Base-by-base conservation (phyloP, 2,329 filamentous ascomycete genomes). In the Didymella pomorum region DNA sequence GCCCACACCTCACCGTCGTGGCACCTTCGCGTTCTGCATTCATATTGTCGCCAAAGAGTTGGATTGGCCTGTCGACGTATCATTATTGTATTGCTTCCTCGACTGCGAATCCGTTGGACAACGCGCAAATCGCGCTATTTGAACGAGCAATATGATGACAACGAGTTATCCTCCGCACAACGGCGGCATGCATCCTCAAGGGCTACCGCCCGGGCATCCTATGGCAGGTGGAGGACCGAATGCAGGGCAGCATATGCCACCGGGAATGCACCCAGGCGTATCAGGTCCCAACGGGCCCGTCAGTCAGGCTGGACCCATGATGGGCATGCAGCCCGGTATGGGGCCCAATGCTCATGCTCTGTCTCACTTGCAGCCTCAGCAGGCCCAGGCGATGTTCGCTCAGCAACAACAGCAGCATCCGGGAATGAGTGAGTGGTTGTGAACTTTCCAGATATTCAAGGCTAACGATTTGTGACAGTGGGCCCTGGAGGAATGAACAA, bases 271-370 rank as follows among this genome's bases (percentile, higher is more conserved):
- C 68, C 90, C 91, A 80, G 87, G 85, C 61, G 89, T 89, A 26
- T 90, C 90, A 57, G 89, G 86, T 33, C 89, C 90, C 20, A 87
- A 87, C 65, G 86, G 85, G 61, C 84, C 86, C 73, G 88, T 91
- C 65, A 91, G 87, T 73, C 88, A 90, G 69, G 86, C 85, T 46
- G 83, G 83, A 26, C 84, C 87, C 56, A 86, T 93, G 83, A 92
- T 93, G 89, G 88, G 85, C 57, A 91, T 93, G 87, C 89, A 89
- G 63, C 89, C 88, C 28, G 86, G 89, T 61, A 81, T 79, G 64
- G 84, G 82, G 52, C 84, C 83, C 25, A 89, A 87, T 76, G 84
- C 86, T 59, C 89, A 92, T 78, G 88, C 88, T 18, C 79, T 93
- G 68, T 88, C 89, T 71, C 90, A 93, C 72, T 75, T 93, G 52